Evolutionary conservation across 805 yeast genomes (phyloP), one percentile per base, ranked within the genome.

Genomic region (Sugiyamaella smithiae): DNA sequence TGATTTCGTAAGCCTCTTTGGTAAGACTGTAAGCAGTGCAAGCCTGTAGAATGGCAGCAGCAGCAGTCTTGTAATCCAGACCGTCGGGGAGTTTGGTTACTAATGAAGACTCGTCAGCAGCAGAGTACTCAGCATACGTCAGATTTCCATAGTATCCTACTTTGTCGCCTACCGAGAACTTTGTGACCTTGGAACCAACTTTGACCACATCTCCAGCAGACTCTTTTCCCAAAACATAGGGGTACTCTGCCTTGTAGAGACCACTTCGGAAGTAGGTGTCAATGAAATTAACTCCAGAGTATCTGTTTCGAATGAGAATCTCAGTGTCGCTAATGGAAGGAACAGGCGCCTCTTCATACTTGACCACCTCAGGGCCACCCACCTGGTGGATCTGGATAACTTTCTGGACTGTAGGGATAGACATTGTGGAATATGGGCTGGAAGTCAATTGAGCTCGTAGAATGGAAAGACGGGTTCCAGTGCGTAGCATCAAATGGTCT

Each of bases 241-340:
- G 97, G 23, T 57, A 48, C 24, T 67, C 60, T 11, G 72, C 59
- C 5, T 87, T 85, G 61, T 90, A 90, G 4, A 84, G 59, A 3
- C 97, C 97, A 44, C 70, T 76, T 61, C 97, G 77, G 71, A 85
- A 87, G 67, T 89, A 90, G 3, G 81, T 72, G 60, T 90, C 97
- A 55, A 88, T 84, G 70, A 78, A 85, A 59, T 88, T 88, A 59
- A 88, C 70, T 28, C 98, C 98, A 9, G 89, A 75, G 57, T 78
- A 88, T 48, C 71, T 74, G 72, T 85, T 86, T 67, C 84, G 83
- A 61, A 90, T 73, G 42, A 90, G 70, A 8, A 90, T 62, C 52
- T 88, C 87, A 45, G 74, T 71, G 2, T 71, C 74, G 26, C 43
- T 62, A 45, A 84, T 71, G 38, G 67, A 62, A 2, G 95, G 95